Percentiles rank a stretch among this genome's conserved stretches.
Conservation (phyloP, 2,329 filamentous ascomycete species). For the Botrytis fabae region DNA sequence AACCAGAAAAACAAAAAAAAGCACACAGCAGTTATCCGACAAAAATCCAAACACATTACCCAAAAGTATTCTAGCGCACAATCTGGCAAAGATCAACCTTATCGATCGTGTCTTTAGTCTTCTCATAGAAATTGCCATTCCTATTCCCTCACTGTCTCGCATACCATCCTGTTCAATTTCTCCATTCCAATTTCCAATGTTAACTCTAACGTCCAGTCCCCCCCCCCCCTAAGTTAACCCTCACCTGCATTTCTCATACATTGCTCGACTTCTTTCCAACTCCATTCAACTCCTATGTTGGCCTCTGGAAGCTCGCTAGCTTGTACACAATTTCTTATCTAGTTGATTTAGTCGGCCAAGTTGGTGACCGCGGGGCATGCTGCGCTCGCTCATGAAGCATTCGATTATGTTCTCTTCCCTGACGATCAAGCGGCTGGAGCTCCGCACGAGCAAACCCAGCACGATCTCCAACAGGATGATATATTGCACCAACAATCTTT, state of each 20-base stretch:
- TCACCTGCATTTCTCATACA: neutral
- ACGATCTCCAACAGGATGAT: slow-evolving; percentile 1
- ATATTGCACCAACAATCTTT: neutral
- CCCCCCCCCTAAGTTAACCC: too few species aligned
- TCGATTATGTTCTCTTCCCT: slow-evolving; percentile 5
- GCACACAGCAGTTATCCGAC: neutral
- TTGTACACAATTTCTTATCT: neutral
- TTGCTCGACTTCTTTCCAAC: neutral
- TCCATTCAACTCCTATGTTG: neutral
- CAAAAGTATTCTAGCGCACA: slow-evolving; percentile 29
- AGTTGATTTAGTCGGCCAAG: slow-evolving; percentile 28
- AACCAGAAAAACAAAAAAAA: too few species aligned
- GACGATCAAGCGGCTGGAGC: neutral
- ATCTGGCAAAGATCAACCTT: slow-evolving; percentile 36
- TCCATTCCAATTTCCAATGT: neutral
- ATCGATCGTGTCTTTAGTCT: neutral
- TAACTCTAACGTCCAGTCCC: neutral
- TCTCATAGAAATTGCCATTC: neutral
- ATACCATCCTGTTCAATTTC: neutral
- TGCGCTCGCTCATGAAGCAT: slow-evolving; percentile 9
- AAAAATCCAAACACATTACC: neutral
- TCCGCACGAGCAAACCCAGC: neutral
- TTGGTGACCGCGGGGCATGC: neutral
- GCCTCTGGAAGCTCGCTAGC: neutral
- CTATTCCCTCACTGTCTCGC: neutral